These are phyloP conservation scores for Cicer bijugum DNA, from an alignment of 306 rosid species.

Conservation along the genomic window DNA sequence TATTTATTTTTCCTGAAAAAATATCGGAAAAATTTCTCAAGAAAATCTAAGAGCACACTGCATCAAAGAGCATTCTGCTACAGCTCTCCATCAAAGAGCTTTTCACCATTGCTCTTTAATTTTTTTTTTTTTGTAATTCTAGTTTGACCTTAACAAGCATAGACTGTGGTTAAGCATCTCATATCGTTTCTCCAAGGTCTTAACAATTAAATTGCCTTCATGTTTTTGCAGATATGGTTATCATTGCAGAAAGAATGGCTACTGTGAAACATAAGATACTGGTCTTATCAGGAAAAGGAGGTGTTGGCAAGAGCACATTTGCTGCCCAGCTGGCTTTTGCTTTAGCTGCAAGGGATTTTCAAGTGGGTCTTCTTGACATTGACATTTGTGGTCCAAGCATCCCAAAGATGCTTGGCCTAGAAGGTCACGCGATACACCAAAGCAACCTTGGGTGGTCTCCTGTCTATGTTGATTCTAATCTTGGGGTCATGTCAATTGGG, in stretches of 20 bases:
- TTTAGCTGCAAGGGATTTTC: slow-evolving; percentile 81
- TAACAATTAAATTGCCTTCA: not conserved
- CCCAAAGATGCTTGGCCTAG: slow-evolving; percentile 94
- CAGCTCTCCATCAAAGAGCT: not conserved
- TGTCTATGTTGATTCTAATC: slow-evolving; percentile 87
- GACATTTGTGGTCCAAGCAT: slow-evolving; percentile 98
- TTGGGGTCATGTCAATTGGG: slow-evolving; percentile 93
- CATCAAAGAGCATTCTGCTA: not conserved
- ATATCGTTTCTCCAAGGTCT: not conserved
- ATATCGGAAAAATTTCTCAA: too few species aligned
- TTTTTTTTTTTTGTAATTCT: not conserved
- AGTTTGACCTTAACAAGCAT: not conserved
- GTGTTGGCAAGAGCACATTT: slow-evolving; percentile 98
- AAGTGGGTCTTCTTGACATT: slow-evolving; percentile 94
- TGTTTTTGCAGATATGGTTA: slow-evolving; percentile 69
- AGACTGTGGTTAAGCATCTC: not conserved
- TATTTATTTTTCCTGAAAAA: too few species aligned
- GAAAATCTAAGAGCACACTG: not conserved
- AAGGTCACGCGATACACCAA: slow-evolving; percentile 89
- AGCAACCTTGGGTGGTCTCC: slow-evolving; percentile 99
- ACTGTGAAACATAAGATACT: slow-evolving; percentile 93
- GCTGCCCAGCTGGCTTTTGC: slow-evolving; percentile 91
- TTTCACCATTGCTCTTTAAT: not conserved
- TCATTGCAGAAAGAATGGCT: slow-evolving; percentile 89
- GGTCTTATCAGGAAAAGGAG: slow-evolving; percentile 91